Base-by-base conservation (phyloP, 129 eudicot genomes). In the Chrysanthemum seticuspe region DNA sequence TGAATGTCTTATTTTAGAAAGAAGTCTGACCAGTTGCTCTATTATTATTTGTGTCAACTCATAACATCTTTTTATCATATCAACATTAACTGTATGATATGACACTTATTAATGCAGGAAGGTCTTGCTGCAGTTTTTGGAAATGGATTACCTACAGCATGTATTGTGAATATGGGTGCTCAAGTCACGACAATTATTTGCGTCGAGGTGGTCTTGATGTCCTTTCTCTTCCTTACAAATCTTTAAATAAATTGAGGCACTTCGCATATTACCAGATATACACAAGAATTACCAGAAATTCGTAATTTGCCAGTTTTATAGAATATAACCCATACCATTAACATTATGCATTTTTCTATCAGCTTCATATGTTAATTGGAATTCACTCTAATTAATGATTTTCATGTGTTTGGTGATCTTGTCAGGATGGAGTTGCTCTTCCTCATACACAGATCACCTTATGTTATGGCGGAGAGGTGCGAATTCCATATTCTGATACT, bases 91-190 rank as follows among this genome's bases (percentile, higher is more conserved):
- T 56, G 57, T 34, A 12, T 40, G 47, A 60, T 60, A 1, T 12
- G 62, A 51, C 27, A 60, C 45, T 19, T 71, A 21, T 61, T 71
- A 66, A 34, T 67, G 40, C 89, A 94, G 99, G 99, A 94, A 86
- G 97, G 93, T 70, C 92, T 94, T 79, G 99, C 99, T 79, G 97
- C 99, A 65, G 89, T 81, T 45, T 94, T 94, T 70, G 99, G 99
- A 70, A 91, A 90, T 81, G 99, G 97, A 11, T 80, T 94, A 64
- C 90, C 99, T 67, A 90, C 99, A 36, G 97, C 99, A 76, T 94
- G 99, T 74, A 77, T 90, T 57, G 89, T 90, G 67, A 94, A 88
- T 77, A 78, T 90, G 65, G 99, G 99, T 73, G 96, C 97, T 74
- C 99, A 94, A 74, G 94, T 82, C 81, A 88, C 97, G 47, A 84